Base-by-base conservation (phyloP, 495 filamentous ascomycete species). In the Talaromyces wortmannii region DNA sequence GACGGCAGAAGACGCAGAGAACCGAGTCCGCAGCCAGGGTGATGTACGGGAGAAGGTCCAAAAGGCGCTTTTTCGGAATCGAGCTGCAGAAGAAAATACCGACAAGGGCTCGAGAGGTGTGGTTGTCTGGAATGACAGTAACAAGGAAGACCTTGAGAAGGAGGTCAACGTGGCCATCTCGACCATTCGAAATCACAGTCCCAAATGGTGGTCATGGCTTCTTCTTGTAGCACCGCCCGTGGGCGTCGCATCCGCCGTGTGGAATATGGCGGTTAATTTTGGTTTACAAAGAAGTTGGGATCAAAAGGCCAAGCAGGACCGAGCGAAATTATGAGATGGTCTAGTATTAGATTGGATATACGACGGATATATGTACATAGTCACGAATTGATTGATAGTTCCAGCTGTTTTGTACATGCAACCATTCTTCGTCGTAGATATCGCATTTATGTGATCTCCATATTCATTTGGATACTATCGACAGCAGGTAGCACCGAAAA, bases 51-150 rank as follows among this genome's bases (percentile, higher is more conserved):
- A 85, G 57, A 97, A 98, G 79, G 90, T 89, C 45, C 74, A 73
- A 62, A 73, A 88, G 71, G 84, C 83, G 40, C 73, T 86, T 74
- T 80, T 72, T 53, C 72, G 87, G 47, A 83, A 88, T 10, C 66
- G 66, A 52, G 75, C 75, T 32, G 69, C 66, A 55, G 59, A 58
- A 31, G 61, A 61, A 33, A 49, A 33, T 33, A 17, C 46, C 23
- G 47, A 48, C 31, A 48, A 50, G 32, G 47, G 47, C 36, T 67
- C 69, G 52, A 69, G 76, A 18, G 94, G 94, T 0, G 78, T 87
- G 11, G 88, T 96, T 44, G 80, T 97, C 12, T 86, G 84, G 85
- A 98, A 98, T 77, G 92, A 97, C 75, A 81, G 79, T 3, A 83
- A 77, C 23, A 83, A 70, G 63, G 83, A 81, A 40, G 81, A 90